Base-by-base conservation (phyloP, 202 grass and related monocot species). In the Zizania palustris region DNA sequence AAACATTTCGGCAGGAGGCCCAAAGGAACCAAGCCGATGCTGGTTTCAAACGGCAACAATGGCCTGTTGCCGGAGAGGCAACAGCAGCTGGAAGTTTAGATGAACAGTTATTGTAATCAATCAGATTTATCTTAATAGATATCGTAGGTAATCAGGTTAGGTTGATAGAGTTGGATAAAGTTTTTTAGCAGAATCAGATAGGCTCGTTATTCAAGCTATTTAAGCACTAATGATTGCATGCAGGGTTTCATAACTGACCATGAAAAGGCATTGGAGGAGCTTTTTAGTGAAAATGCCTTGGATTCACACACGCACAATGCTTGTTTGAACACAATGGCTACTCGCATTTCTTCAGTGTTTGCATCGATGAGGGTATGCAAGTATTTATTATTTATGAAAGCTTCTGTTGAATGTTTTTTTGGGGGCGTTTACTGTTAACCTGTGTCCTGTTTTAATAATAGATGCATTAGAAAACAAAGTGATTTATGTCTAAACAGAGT, bases 201-300 rank as follows among this genome's bases (percentile, higher is more conserved):
- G 28, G 28, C 2, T 28, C 28, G 28, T 28, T 28, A 28, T 28
- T 28, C 28, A 28, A 28, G 28, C 28, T 28, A 28, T 28, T 28
- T 28, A 28, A 28, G 28, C 28, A 28, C 28, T 28, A 16, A 45
- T 72, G 45, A 55, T 82, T 60, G 39, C 55, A 6, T 80, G 68
- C 78, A 98, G 95, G 95, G 89, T 63, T 98, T 98, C 75, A 66
- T 78, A 68, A 98, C 95, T 69, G 95, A 94, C 77, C 95, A 98
- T 63, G 95, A 98, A 55, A 98, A 87, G 76, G 95, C 95, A 41
- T 72, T 98, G 74, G 95, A 98, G 80, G 95, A 98, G 84, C 77
- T 98, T 78, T 98, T 94, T 85, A 88, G 87, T 57, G 91, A 94
- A 84, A 98, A 86, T 68, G 89, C 89, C 54, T 83, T 88, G 82